phyloP scores from a whole-genome alignment of 164 flowering plant genomes.

The Aristolochia contorta region DNA sequence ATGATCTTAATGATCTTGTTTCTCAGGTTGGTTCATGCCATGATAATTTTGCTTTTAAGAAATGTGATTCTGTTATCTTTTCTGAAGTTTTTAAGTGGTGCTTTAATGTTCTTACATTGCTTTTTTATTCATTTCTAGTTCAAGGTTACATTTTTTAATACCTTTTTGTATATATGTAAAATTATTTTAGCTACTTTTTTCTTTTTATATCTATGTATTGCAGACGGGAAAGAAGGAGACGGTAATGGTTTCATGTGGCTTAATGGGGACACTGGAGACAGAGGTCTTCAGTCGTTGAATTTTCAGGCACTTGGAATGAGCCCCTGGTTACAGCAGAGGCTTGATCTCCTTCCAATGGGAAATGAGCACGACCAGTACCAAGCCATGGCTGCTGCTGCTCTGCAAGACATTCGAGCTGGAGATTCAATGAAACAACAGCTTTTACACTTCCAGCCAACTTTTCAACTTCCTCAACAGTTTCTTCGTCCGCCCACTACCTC shows the following conservation, averaged over 20 bases:
- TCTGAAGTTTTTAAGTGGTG: no score
- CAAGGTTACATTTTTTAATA: no score
- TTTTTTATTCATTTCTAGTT: no score
- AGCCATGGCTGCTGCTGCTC: conserved; percentile 48
- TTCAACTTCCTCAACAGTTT: conserved; percentile 38
- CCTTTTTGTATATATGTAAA: no score
- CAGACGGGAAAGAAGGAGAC: conserved; percentile 50
- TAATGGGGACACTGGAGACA: conserved; percentile 52
- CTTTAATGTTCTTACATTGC: no score
- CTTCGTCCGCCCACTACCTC: conserved; percentile 26
- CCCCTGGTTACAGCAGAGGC: conserved; percentile 68
- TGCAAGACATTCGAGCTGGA: conserved; percentile 47
- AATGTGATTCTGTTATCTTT: neutral
- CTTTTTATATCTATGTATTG: no score
- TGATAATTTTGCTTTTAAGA: neutral
- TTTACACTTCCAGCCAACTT: conserved; percentile 56
- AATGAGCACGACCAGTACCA: conserved; percentile 58
- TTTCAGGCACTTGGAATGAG: conserved; percentile 44
- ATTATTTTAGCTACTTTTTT: no score
- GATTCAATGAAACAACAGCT: conserved; percentile 53
- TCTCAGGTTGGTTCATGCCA: neutral
- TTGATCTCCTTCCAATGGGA: conserved; percentile 37
- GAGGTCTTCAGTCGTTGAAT: conserved; percentile 45
- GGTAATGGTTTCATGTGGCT: conserved; percentile 55
- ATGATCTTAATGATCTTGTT: neutral